Conservation (phyloP, 169 alveolate species). For the Perkinsus olseni region DNA sequence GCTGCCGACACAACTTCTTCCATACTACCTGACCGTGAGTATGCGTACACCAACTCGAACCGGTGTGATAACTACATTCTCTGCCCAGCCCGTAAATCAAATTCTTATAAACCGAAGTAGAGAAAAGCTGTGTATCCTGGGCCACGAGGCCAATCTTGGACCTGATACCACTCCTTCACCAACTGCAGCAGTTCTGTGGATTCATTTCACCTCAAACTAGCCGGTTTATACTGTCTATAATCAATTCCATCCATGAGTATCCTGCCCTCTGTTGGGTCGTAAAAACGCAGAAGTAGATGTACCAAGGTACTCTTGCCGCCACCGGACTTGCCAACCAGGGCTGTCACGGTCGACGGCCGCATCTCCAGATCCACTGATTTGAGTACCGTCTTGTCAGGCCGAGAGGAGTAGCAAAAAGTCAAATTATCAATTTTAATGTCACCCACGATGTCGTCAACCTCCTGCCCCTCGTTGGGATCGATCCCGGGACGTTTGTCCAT, state of each 20-base stretch:
- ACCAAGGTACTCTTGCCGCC: neutral
- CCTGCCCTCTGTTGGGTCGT: neutral
- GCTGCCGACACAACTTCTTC: conserved; percentile 75
- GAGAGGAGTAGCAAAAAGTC: neutral
- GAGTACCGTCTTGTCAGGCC: neutral
- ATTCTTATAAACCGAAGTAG: conserved; percentile 24
- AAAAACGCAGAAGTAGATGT: neutral
- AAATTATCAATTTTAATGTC: neutral
- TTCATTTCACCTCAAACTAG: conserved; percentile 13
- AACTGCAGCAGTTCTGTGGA: neutral
- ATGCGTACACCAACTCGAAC: neutral
- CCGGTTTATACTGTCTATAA: neutral
- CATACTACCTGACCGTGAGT: neutral
- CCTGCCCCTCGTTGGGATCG: neutral
- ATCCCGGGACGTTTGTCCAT: conserved; percentile 16
- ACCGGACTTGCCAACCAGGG: neutral
- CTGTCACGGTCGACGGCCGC: neutral
- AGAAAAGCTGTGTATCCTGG: conserved; percentile 46
- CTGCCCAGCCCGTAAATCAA: conserved; percentile 25
- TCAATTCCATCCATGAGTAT: no score
- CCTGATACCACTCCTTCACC: neutral
- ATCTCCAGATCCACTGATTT: neutral
- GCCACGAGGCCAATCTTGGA: conserved; percentile 28
- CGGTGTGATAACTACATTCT: neutral
- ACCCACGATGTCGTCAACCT: neutral